Conservation (phyloP, 2,329 filamentous ascomycete species). For the Alternaria atra region DNA sequence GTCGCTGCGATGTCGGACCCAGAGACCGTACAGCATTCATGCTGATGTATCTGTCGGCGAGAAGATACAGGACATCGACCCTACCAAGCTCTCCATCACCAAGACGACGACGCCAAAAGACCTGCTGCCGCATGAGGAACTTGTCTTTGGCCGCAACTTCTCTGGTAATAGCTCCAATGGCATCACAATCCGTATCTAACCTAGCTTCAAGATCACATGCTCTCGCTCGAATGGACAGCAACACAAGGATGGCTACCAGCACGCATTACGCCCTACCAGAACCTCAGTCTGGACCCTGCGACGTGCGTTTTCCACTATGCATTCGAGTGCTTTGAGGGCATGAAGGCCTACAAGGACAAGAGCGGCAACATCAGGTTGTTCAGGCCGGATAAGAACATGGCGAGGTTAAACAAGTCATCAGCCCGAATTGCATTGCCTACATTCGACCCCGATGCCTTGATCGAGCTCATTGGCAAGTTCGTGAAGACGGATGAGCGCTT, state of each 20-base stretch:
- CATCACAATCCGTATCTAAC: conserved; percentile 24
- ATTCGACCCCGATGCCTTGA: conserved; percentile 77
- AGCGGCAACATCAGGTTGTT: conserved; percentile 83
- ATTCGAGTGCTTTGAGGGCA: conserved; percentile 97
- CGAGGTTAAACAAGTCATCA: conserved; percentile 87
- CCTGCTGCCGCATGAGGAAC: conserved; percentile 76
- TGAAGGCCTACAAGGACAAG: conserved; percentile 98
- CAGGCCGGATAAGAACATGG: conserved; percentile 96
- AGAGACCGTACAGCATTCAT: conserved; percentile 59
- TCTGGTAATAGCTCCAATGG: conserved; percentile 68
- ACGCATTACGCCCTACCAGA: conserved; percentile 91
- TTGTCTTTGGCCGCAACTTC: conserved; percentile 90
- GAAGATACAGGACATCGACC: conserved; percentile 75
- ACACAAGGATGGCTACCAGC: conserved; percentile 83
- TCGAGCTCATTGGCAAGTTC: conserved; percentile 82
- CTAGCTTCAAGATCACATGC: conserved; percentile 84
- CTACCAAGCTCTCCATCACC: conserved; percentile 77
- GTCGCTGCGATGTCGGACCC: conserved; percentile 56
- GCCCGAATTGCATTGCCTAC: conserved; percentile 92
- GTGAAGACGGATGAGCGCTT: conserved; percentile 85
- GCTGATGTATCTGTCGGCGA: conserved; percentile 58
- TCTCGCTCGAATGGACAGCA: conserved; percentile 91
- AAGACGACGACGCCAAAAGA: conserved; percentile 79
- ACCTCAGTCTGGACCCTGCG: conserved; percentile 93
- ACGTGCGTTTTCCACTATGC: conserved; percentile 99